Evolutionary conservation across 2,329 filamentous ascomycete genomes (phyloP), one percentile per base, ranked within the genome.

Genomic region (Neofusicoccum sp.): DNA sequence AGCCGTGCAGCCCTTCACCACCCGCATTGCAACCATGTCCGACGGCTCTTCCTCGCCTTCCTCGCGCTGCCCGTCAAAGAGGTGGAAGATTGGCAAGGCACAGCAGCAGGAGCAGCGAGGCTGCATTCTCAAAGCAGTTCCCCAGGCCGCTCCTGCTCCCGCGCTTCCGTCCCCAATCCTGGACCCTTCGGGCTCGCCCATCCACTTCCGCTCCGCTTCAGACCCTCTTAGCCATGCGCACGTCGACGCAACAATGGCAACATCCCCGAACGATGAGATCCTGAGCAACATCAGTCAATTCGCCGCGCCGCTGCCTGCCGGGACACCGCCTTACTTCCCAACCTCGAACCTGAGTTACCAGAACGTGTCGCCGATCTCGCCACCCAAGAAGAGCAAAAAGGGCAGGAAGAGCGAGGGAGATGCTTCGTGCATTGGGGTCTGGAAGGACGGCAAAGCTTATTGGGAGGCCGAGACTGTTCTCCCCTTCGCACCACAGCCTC

Each of bases 381-480:
- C 58, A n/a, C 56, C 43, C 44, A 62, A 58, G 48, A 54, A 58
- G 24, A 33, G 20, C 20, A 56, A 43, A 24, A 60, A 48, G 24
- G n/a, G 28, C 3, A 54, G 26, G 26, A 60, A 48, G n/a, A 41
- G 36, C 45, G 53, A 56, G 30, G 34, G 34, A 33, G 67, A 68
- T 16, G 61, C 69, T n/a, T 68, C 65, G 34, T 63, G 65, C n/a
- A 76, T 80, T 62, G 78, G 78, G 5, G 69, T 76, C 3, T 81
- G 78, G 73, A 76, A 74, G 54, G 69, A 80, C 65, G 79, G 78
- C 4, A 72, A 72, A 36, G 73, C 76, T 30, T 70, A 77, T 54
- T 80, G 78, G 77, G 74, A 69, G 38, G 28, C 38, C 16, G 16
- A 51, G 30, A 36, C 49, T 40, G 40, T 47, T 31, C 41, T 33